Conservation (phyloP, 2,329 filamentous ascomycete genomes). For the Tolypocladium ophioglossoides region DNA sequence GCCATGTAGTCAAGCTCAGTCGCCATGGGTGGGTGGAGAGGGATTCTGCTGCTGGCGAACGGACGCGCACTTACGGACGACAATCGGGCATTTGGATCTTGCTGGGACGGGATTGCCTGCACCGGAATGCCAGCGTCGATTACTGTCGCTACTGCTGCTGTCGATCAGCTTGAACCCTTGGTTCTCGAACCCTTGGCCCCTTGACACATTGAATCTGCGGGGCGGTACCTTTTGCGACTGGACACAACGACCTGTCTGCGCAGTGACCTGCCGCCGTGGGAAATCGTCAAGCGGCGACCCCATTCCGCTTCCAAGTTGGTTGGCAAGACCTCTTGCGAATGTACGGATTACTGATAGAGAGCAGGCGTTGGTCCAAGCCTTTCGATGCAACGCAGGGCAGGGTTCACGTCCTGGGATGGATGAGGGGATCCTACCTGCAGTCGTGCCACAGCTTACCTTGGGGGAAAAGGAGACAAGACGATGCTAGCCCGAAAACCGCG, state of each 20-base stretch:
- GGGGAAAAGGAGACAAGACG: not conserved
- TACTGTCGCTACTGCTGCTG: not conserved
- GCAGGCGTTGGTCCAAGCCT: constrained; percentile 5
- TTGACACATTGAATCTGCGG: not conserved
- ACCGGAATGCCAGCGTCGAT: not conserved
- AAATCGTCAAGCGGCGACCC: constrained; percentile 2
- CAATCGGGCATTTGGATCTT: constrained; percentile 1
- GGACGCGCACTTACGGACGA: not conserved
- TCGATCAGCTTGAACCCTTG: too few relatives aligned
- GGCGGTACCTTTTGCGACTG: constrained; percentile 5
- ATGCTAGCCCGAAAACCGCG: constrained; percentile 1
- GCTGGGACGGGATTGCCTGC: constrained; percentile 1
- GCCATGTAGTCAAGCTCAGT: constrained; percentile 1
- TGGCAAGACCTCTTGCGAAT: constrained; percentile 1
- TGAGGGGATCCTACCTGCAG: constrained; percentile 2
- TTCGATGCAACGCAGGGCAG: constrained; percentile 6
- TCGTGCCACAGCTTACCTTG: not conserved
- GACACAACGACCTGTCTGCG: not conserved
- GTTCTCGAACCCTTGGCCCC: not conserved
- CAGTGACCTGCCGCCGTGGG: constrained; percentile 3
- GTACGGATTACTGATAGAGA: constrained; percentile 1
- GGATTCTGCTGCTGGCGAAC: constrained; percentile 1
- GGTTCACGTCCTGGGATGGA: constrained; percentile 4
- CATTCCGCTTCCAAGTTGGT: constrained; percentile 1
- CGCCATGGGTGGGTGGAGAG: not conserved